These are phyloP conservation scores for Vitis rotundifolia DNA, from an alignment of 164 flowering plant species.

Conservation along the genomic window DNA sequence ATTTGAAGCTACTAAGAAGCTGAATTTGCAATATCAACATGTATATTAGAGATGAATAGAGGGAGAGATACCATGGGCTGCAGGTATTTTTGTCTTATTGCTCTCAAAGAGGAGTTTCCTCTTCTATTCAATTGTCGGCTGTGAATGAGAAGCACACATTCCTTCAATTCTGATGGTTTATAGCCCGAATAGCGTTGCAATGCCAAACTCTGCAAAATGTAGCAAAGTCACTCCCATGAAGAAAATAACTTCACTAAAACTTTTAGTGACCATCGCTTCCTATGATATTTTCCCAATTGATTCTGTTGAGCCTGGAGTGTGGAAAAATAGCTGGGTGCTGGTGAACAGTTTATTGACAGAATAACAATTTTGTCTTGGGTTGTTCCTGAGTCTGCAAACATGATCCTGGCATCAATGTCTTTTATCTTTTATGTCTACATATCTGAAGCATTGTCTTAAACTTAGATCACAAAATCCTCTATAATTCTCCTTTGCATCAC, in stretches of 20 bases:
- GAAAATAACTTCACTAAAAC: background rate
- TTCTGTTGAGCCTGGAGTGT: too few species aligned
- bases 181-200: conserved; percentile 50
- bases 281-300: background rate
- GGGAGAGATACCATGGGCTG: conserved; percentile 48
- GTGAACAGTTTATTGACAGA: too few species aligned
- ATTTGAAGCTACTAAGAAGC: background rate
- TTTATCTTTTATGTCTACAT: too few species aligned
- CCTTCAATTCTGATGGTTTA: conserved; percentile 59
- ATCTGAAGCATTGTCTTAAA: too few species aligned
- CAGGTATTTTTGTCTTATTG: conserved; percentile 65
- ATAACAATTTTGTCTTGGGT: too few species aligned
- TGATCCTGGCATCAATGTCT: too few species aligned
- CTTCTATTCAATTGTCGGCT: conserved; percentile 49
- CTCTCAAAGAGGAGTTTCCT: conserved; percentile 33
- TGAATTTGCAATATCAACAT: background rate
- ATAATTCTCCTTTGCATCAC: background rate
- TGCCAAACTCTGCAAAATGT: conserved; percentile 34
- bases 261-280: background rate
- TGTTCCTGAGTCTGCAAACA: too few species aligned
- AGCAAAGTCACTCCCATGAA: background rate
- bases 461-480: background rate
- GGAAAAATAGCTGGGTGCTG: too few species aligned
- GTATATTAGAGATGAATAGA: background rate
- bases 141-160: conserved; percentile 58